Conservation (phyloP, 768 basidiomycete genomes). For the Termitomyces sp. region DNA sequence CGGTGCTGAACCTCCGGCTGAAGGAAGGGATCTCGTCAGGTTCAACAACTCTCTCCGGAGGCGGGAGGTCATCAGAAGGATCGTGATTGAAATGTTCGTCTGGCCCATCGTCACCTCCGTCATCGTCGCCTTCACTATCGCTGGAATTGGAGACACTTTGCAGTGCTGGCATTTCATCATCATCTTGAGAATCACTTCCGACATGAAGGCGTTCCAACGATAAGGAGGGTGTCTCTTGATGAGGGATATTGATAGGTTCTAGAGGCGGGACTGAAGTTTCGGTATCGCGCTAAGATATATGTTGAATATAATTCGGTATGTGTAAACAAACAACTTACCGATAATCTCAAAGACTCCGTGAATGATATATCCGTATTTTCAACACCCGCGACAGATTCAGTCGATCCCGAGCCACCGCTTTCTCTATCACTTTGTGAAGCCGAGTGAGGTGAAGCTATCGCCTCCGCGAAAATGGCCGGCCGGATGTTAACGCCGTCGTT, state of each 20-base stretch:
- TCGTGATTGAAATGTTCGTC: neutral
- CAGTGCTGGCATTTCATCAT: conserved; percentile 31
- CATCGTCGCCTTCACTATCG: conserved; percentile 21
- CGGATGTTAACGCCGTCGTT: neutral
- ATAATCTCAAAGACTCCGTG: conserved; percentile 24
- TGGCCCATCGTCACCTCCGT: conserved; percentile 12
- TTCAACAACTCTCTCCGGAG: neutral
- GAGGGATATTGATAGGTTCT: conserved; percentile 4
- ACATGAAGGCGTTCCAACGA: conserved; percentile 1
- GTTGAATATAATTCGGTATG: neutral
- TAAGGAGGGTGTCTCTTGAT: conserved; percentile 3
- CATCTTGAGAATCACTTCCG: conserved; percentile 9
- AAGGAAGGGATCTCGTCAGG: neutral
- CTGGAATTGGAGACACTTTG: conserved; percentile 31
- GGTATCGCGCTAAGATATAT: conserved; percentile 10
- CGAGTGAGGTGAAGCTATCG: conserved; percentile 6
- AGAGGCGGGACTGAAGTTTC: conserved; percentile 7
- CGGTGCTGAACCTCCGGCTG: conserved; percentile 8
- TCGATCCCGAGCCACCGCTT: conserved; percentile 13
- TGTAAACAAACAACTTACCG: conserved; percentile 19
- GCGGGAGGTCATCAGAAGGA: neutral
- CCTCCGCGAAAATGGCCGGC: conserved; percentile 7
- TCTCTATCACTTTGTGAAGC: conserved; percentile 10
- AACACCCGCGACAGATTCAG: conserved; percentile 11
- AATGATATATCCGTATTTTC: conserved; percentile 18